phyloP scores from a whole-genome alignment of 148 eudicot species.

The Diospyros kaki region DNA sequence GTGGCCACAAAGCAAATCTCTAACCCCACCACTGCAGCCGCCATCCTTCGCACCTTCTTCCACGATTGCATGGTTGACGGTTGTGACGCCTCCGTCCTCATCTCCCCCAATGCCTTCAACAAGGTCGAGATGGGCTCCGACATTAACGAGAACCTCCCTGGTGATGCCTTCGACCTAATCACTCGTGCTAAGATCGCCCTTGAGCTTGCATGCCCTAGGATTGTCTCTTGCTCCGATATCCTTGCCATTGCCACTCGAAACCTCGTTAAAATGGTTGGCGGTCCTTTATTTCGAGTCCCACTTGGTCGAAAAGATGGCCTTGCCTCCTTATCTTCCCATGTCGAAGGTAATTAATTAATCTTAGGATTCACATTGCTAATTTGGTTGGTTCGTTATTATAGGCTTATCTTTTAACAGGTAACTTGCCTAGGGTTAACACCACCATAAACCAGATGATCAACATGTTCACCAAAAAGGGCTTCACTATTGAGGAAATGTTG shows the following conservation, averaged over 20 bases:
- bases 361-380: too few species aligned
- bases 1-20: slow-evolving; percentile 4
- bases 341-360: neutral
- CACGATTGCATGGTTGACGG: slow-evolving; percentile 61
- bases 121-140: slow-evolving; percentile 44
- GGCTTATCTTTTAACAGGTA: neutral
- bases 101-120: slow-evolving; percentile 28
- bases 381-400: too few species aligned
- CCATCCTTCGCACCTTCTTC: slow-evolving; percentile 39
- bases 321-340: neutral
- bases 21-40: slow-evolving; percentile 39
- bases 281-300: neutral
- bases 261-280: neutral
- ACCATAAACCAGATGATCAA: neutral
- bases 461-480: neutral
- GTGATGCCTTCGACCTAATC: slow-evolving; percentile 44
- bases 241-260: neutral
- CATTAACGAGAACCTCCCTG: slow-evolving; percentile 37
- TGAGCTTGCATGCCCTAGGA: slow-evolving; percentile 22
- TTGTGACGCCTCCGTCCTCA: slow-evolving; percentile 44
- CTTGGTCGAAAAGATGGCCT: slow-evolving; percentile 10
- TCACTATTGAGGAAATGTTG: slow-evolving; percentile 12
- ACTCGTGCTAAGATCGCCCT: slow-evolving; percentile 36
- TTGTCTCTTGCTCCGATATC: slow-evolving; percentile 14
- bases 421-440: slow-evolving; percentile 8